A percentile compares a stretch with the other conserved stretches of the same genome.
Conservation (phyloP, 345 rosid genomes). For the Gossypium sturtianum region DNA sequence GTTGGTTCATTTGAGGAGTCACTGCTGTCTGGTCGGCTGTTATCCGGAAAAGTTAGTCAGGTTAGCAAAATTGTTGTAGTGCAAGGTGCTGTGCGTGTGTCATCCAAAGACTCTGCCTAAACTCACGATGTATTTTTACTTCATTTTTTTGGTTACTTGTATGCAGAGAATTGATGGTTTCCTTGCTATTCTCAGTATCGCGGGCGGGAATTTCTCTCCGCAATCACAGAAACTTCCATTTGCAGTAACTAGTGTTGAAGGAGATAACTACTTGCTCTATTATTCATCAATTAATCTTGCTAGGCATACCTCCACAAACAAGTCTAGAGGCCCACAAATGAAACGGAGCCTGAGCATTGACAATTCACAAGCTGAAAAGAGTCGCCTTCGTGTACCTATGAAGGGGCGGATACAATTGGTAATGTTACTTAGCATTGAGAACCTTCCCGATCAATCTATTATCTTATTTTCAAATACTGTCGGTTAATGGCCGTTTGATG, state of each 20-base stretch:
- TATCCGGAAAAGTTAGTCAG: constrained; percentile 49
- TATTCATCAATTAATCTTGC: constrained; percentile 78
- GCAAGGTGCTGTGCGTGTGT: background rate
- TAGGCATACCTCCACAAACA: constrained; percentile 46
- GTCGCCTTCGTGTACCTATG: constrained; percentile 67
- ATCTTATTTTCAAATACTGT: background rate
- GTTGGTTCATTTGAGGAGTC: constrained; percentile 83
- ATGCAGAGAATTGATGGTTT: constrained; percentile 83
- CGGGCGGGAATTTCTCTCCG: constrained; percentile 85
- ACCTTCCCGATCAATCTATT: background rate
- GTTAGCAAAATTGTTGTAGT: constrained; percentile 25
- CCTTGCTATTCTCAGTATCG: constrained; percentile 86
- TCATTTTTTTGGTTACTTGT: constrained; percentile 11
- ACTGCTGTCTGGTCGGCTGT: constrained; percentile 50
- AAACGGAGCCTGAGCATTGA: constrained; percentile 41
- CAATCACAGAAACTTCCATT: constrained; percentile 91
- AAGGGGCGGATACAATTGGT: constrained; percentile 97
- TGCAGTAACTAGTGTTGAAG: constrained; percentile 82
- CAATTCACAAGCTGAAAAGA: constrained; percentile 58
- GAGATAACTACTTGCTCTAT: constrained; percentile 70
- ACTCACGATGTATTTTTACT: background rate
- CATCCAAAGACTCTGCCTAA: background rate
- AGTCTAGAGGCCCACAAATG: constrained; percentile 44
- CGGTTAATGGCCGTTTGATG: background rate
- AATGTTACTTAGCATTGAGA: constrained; percentile 12